phyloP scores from a whole-genome alignment of 2,329 filamentous ascomycete species.

The Cercospora citrullina region DNA sequence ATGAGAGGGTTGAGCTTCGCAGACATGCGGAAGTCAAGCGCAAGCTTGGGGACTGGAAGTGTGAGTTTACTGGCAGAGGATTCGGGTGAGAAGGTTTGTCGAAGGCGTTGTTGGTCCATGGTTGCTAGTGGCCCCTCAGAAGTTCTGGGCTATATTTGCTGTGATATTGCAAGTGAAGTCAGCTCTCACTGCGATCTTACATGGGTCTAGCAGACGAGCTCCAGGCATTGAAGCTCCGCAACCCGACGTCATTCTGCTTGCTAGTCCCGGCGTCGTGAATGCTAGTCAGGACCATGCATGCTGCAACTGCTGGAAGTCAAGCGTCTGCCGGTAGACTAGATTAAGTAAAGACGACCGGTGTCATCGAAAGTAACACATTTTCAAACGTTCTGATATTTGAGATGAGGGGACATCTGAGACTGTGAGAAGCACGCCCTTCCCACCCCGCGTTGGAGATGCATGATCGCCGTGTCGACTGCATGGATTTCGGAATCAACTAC shows the following conservation, averaged over 20 bases:
- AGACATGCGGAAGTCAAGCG: slow-evolving; percentile 56
- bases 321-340: not conserved
- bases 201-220: not conserved
- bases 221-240: not conserved
- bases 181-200: not conserved
- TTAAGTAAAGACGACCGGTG: not conserved
- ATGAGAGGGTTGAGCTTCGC: slow-evolving; percentile 55
- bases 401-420: not conserved
- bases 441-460: not conserved
- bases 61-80: slow-evolving; percentile 15
- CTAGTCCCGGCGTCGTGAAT: not conserved
- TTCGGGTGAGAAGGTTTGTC: slow-evolving; percentile 1
- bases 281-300: not conserved
- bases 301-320: not conserved
- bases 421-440: not conserved
- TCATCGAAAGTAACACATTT: not conserved
- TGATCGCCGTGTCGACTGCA: not conserved
- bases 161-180: not conserved
- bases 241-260: not conserved
- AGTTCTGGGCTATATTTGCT: not conserved
- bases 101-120: slow-evolving; percentile 18
- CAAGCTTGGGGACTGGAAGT: slow-evolving; percentile 49
- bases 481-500: not conserved
- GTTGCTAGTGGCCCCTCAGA: not conserved
- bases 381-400: not conserved